Percentiles rank a stretch among this genome's conserved stretches.
Conservation (phyloP, 1,139 yeast species). For the Schizosaccharomyces versatilis region DNA sequence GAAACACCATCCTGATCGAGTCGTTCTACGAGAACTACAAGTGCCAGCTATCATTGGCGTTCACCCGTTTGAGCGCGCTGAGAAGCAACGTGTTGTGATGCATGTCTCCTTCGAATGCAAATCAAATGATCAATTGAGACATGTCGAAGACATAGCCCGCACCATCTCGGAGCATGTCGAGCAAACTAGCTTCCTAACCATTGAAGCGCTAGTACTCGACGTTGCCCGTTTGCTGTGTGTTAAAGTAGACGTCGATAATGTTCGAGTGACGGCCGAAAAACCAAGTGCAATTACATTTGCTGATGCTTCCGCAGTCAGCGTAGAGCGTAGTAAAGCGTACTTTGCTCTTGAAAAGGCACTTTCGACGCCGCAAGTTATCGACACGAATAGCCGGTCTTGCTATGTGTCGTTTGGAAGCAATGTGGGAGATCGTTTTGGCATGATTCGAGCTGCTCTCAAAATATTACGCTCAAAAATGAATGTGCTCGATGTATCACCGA, state of each 20-base stretch:
- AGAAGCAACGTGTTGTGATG: conserved; percentile 1
- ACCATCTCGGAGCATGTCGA: background rate
- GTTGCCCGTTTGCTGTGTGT: background rate
- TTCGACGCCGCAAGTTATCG: background rate
- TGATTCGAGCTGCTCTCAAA: conserved; percentile 37
- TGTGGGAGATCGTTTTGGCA: conserved; percentile 43
- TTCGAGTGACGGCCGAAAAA: background rate
- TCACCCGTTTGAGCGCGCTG: background rate
- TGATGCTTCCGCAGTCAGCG: background rate
- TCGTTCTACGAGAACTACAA: background rate
- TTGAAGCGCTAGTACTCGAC: background rate
- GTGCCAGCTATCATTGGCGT: background rate
- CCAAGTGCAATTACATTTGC: conserved; percentile 3
- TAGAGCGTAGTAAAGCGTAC: background rate
- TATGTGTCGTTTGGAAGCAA: conserved; percentile 82
- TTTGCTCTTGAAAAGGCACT: background rate
- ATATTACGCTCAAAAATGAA: conserved; percentile 28
- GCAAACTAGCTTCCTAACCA: background rate
- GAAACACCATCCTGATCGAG: background rate
- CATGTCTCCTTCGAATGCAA: background rate
- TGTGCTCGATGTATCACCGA: conserved; percentile 44
- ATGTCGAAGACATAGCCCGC: background rate
- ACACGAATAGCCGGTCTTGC: conserved; percentile 19
- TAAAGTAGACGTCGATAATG: background rate
- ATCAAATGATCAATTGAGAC: background rate